Conservation (phyloP, 495 filamentous ascomycete species). For the Tetracladium setigerum region DNA sequence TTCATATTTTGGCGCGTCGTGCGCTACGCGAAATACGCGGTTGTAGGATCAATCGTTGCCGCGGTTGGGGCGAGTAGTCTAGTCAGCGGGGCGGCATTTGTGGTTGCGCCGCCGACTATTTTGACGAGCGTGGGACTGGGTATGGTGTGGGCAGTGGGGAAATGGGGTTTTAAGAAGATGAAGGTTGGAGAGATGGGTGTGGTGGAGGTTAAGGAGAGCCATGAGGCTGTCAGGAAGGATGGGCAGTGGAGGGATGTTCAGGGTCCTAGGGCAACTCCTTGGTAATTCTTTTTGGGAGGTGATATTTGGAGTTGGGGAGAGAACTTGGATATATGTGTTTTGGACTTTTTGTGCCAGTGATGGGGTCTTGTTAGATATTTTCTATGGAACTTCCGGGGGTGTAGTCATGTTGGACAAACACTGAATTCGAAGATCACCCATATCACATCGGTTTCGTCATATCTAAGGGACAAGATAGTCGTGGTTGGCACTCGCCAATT, state of each 20-base stretch:
- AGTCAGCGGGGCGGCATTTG: slow-evolving; percentile 24
- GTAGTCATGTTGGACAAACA: too few relatives aligned
- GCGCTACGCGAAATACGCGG: slow-evolving; percentile 31
- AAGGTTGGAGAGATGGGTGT: slow-evolving; percentile 17
- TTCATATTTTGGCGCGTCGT: slow-evolving; percentile 33
- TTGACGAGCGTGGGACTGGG: slow-evolving; percentile 22
- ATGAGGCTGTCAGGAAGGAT: slow-evolving; percentile 16
- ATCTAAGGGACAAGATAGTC: too few relatives aligned
- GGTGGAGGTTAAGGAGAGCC: slow-evolving; percentile 12
- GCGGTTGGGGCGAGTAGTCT: slow-evolving; percentile 23
- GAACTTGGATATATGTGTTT: too few relatives aligned
- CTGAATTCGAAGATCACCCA: too few relatives aligned
- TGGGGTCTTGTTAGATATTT: too few relatives aligned
- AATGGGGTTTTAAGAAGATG: slow-evolving; percentile 21
- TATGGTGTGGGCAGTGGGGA: slow-evolving; percentile 18
- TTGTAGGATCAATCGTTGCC: slow-evolving; percentile 20
- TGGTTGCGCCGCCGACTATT: slow-evolving; percentile 28
- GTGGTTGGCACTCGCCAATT: too few relatives aligned
- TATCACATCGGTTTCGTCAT: too few relatives aligned
- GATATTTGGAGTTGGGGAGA: too few relatives aligned
- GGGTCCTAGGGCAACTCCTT: slow-evolving; percentile 16
- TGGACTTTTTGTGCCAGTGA: too few relatives aligned
- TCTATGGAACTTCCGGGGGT: too few relatives aligned
- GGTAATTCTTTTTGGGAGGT: slow-evolving; percentile 4
- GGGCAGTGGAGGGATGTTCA: slow-evolving; percentile 18